Conservation (phyloP, 2,329 filamentous ascomycete species). For the Chaetothyriales sp. region DNA sequence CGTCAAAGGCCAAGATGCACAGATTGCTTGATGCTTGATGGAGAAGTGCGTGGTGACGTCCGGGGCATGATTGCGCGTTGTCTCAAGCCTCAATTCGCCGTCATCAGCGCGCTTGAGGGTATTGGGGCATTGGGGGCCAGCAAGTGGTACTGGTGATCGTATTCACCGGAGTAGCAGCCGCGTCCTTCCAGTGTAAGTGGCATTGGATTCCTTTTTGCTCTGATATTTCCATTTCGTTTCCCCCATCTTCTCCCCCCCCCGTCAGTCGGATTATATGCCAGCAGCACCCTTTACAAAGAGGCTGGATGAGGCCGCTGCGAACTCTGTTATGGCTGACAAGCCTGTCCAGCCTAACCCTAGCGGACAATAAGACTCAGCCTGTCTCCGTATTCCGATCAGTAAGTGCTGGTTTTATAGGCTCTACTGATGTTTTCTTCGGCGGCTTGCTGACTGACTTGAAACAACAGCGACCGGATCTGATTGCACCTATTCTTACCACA, state of each 20-base stretch:
- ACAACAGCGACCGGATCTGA: slow-evolving; percentile 26
- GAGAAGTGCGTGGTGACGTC: too few species aligned
- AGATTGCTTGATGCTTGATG: too few species aligned
- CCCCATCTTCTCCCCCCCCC: neutral
- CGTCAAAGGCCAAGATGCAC: too few species aligned
- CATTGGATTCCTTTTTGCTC: neutral
- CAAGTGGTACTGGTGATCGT: neutral
- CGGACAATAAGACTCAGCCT: slow-evolving; percentile 17
- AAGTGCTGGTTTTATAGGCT: slow-evolving; percentile 6
- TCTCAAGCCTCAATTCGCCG: neutral
- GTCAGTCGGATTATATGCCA: neutral
- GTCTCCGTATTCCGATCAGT: slow-evolving; percentile 26
- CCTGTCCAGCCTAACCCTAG: slow-evolving; percentile 3
- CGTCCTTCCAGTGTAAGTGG: neutral
- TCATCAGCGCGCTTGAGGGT: neutral
- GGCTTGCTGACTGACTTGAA: neutral
- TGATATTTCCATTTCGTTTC: neutral
- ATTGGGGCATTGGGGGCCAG: neutral
- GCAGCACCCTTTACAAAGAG: neutral
- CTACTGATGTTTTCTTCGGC: too few species aligned
- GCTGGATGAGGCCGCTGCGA: neutral
- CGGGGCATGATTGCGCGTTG: neutral
- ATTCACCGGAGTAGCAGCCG: neutral
- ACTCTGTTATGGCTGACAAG: neutral
- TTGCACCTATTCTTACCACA: slow-evolving; percentile 23